Base-by-base conservation (phyloP, 805 yeast species). In the Nakazawaea ishiwadae region DNA sequence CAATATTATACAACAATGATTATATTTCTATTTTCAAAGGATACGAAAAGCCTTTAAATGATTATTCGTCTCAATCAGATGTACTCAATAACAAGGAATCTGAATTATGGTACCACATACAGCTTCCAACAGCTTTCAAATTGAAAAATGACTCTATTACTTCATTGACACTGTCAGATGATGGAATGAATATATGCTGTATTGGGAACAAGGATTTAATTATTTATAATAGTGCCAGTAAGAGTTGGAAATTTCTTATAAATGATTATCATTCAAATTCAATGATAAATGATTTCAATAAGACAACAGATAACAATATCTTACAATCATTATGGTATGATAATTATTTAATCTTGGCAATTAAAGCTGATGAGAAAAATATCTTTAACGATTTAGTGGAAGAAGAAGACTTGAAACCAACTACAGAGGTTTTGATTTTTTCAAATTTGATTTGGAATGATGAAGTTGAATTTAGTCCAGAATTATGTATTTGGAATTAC, bases 191-290 rank as follows among this genome's bases (percentile, higher is more conserved):
- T 45, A 59, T 73, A 14, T 78, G 79, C 17, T 58, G 75, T 14
- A 70, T 78, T 5, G 81, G 81, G 0, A 57, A 63, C 17, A 52
- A 56, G 19, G 79, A 78, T 17, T 62, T 75, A 12, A 54, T 70
- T 19, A 61, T 72, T 34, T 72, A 68, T 48, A 59, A 66, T 37
- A 40, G 63, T 10, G 45, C 55, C 27, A 56, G 66, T 1, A 65
- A 69, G n/a, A 59, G 61, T 27, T 75, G 80, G 80, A 73, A 69
- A 48, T 53, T 61, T 39, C 57, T 74, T 34, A 64, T 55, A 9
- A 63, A 55, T 20, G 65, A 59, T 47, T 62, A 55, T 39, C 65
- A 53, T 48, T 50, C 54, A 16, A 15, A n/a, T 18, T 12, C 29
- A 4, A 20, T 35, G 12, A 31, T 31, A 6, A 37, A 32, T 7